A percentile compares a stretch with the other conserved stretches of the same genome.
These are phyloP conservation scores for Pouteria glomerata DNA, from an alignment of 148 eudicot genomes.

Conservation along the genomic window DNA sequence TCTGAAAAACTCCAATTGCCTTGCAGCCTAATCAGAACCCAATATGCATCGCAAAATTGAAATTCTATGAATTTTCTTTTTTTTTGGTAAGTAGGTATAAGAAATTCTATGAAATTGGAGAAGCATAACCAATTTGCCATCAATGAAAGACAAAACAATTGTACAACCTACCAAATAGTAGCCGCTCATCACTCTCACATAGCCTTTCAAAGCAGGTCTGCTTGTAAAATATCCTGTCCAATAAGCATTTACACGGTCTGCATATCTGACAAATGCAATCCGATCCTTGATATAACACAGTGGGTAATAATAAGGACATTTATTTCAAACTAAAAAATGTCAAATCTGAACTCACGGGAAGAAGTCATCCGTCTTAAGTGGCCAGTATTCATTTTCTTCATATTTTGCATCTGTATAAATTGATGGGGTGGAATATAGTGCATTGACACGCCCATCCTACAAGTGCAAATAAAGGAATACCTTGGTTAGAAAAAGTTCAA, in stretches of 20 bases:
- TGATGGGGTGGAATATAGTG: constrained; percentile 87
- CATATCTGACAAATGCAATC: constrained; percentile 54
- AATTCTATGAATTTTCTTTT: too few relatives aligned
- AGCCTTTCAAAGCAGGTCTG: constrained; percentile 82
- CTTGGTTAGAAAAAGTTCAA: neutral
- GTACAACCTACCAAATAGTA: constrained; percentile 68
- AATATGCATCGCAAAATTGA: constrained; percentile 9
- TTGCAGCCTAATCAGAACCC: constrained; percentile 60
- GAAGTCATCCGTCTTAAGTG: constrained; percentile 80
- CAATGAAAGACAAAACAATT: constrained; percentile 1
- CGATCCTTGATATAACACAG: neutral
- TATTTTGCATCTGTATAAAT: constrained; percentile 90
- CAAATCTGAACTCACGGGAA: constrained; percentile 70
- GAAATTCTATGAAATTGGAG: neutral
- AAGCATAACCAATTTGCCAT: neutral
- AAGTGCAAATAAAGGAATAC: constrained; percentile 8
- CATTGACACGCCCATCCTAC: constrained; percentile 98
- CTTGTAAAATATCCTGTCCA: constrained; percentile 98
- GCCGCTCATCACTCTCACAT: constrained; percentile 85
- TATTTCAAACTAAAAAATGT: neutral
- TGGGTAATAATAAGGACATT: neutral
- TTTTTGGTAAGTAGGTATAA: too few relatives aligned
- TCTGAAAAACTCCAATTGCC: constrained; percentile 72
- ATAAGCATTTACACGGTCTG: constrained; percentile 76
- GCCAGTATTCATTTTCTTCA: constrained; percentile 69